A percentile compares a stretch with the other conserved stretches of the same genome.
Evolutionary conservation across 371 early-diverging fungal species (phyloP).

Genomic region (Smittium culicis): DNA sequence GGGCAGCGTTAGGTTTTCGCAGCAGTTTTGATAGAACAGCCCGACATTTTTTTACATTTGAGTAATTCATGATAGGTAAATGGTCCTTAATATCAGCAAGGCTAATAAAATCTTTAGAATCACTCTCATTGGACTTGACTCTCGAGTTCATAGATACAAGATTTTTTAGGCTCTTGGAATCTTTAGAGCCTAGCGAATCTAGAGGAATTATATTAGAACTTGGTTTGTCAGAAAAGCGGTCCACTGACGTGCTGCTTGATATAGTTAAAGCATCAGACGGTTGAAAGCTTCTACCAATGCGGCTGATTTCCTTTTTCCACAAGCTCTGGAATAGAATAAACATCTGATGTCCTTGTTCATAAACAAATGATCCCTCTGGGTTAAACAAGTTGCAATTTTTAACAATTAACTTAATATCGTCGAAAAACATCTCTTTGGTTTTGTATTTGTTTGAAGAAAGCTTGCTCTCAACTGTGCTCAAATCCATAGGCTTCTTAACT

Average conservation of each 20-base stretch:
- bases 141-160: background rate
- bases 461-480: constrained; percentile 82
- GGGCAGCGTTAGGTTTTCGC: constrained; percentile 53
- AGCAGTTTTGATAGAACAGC: constrained; percentile 34
- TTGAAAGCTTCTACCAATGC: background rate
- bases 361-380: constrained; percentile 57
- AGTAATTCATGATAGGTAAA: constrained; percentile 8
- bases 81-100: background rate
- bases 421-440: constrained; percentile 31
- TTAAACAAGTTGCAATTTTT: constrained; percentile 89
- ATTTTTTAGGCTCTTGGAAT: background rate
- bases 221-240: no score
- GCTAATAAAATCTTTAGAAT: background rate
- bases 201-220: background rate
- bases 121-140: background rate
- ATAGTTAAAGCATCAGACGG: no score
- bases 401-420: constrained; percentile 51
- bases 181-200: background rate
- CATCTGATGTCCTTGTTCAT: constrained; percentile 53
- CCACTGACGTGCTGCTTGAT: no score
- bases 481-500: constrained; percentile 95
- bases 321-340: constrained; percentile 51
- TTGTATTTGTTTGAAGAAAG: constrained; percentile 19
- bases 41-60: constrained; percentile 14
- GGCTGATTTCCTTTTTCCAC: constrained; percentile 29